Evolutionary conservation across 495 filamentous ascomycete species (phyloP).

Genomic region (Penicillium crystallinum): DNA sequence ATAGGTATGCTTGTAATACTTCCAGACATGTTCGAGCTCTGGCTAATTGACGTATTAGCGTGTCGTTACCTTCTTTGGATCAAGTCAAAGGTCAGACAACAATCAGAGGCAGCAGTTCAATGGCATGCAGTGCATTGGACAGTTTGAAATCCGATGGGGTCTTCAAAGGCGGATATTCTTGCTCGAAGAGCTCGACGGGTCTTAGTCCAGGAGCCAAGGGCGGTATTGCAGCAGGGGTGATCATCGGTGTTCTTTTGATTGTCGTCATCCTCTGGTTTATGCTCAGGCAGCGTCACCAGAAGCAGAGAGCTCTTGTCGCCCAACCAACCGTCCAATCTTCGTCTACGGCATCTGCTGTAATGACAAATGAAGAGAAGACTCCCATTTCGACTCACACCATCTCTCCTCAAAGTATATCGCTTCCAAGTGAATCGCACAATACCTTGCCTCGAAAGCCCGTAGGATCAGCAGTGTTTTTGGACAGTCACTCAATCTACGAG

Average conservation of each 20-base stretch:
- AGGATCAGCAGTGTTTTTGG: slow-evolving; percentile 10
- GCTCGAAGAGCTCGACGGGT: slow-evolving; percentile 5
- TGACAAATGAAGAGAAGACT: neutral
- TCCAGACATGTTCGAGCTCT: neutral
- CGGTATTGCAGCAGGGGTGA: slow-evolving; percentile 28
- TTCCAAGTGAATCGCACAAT: neutral
- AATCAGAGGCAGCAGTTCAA: slow-evolving; percentile 16
- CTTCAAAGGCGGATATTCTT: slow-evolving; percentile 19
- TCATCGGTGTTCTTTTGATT: slow-evolving; percentile 25
- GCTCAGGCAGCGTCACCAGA: slow-evolving; percentile 14
- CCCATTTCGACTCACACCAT: neutral
- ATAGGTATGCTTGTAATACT: slow-evolving; percentile 11
- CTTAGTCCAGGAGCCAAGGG: slow-evolving; percentile 29
- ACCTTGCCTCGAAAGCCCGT: slow-evolving; percentile 13
- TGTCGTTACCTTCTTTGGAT: slow-evolving; percentile 25
- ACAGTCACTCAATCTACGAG: slow-evolving; percentile 20
- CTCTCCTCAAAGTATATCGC: neutral
- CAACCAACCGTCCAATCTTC: neutral
- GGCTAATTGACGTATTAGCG: slow-evolving; percentile 8
- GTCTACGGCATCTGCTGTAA: neutral
- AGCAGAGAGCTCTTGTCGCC: neutral
- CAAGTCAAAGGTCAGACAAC: slow-evolving; percentile 20
- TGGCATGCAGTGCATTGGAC: slow-evolving; percentile 21
- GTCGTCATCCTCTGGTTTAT: slow-evolving; percentile 20
- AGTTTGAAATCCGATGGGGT: slow-evolving; percentile 12